Conservation (phyloP, 495 filamentous ascomycete species). For the Penicillium samsonianum region DNA sequence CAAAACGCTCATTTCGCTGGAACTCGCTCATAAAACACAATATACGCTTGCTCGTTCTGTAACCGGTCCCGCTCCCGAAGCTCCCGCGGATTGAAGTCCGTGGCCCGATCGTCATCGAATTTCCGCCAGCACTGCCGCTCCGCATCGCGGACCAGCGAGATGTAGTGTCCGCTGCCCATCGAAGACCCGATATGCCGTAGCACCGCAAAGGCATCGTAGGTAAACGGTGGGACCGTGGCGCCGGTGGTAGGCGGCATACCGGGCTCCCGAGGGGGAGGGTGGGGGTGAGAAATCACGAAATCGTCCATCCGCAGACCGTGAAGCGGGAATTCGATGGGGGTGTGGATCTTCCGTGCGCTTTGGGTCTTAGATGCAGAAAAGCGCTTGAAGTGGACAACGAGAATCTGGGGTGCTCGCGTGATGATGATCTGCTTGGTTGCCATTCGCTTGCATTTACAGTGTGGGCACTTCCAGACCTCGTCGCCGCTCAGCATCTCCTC, state of each 20-base stretch:
- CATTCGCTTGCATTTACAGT: slow-evolving; percentile 66
- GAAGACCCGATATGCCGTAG: slow-evolving; percentile 65
- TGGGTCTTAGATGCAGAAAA: slow-evolving; percentile 62
- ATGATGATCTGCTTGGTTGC: slow-evolving; percentile 74
- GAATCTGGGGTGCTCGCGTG: slow-evolving; percentile 67
- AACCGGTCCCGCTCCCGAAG: slow-evolving; percentile 48
- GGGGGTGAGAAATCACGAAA: slow-evolving; percentile 51
- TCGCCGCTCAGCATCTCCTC: slow-evolving; percentile 67
- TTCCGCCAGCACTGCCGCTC: slow-evolving; percentile 62
- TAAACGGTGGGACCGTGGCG: slow-evolving; percentile 62
- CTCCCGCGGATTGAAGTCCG: slow-evolving; percentile 59
- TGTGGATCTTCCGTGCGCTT: slow-evolving; percentile 64
- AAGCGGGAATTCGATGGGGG: slow-evolving; percentile 67
- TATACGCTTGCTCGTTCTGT: slow-evolving; percentile 66
- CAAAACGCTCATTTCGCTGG: slow-evolving; percentile 48
- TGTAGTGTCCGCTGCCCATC: slow-evolving; percentile 69
- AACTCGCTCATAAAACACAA: slow-evolving; percentile 64
- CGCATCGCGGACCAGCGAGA: slow-evolving; percentile 62
- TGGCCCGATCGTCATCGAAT: slow-evolving; percentile 64
- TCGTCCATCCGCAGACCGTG: slow-evolving; percentile 63
- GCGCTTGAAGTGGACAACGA: slow-evolving; percentile 77
- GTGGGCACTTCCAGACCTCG: slow-evolving; percentile 70
- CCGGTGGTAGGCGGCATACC: slow-evolving; percentile 18
- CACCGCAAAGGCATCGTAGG: slow-evolving; percentile 73
- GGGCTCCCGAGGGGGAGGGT: slow-evolving; percentile 30